Conservation (phyloP, 2,329 filamentous ascomycete genomes). For the Aspergillus sp. region DNA sequence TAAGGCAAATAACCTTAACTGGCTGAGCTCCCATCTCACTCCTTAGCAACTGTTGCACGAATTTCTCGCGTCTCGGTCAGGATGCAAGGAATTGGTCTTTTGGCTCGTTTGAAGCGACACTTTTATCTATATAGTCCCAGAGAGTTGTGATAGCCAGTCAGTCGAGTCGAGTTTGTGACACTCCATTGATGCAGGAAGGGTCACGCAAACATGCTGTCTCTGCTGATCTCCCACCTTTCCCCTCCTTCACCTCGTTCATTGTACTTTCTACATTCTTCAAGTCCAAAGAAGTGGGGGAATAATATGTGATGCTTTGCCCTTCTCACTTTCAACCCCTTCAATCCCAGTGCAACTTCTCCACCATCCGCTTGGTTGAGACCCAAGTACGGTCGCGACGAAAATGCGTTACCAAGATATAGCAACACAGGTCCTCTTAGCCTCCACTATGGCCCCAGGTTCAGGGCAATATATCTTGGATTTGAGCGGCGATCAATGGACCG, state of each 20-base stretch:
- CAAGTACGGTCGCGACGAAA: not conserved
- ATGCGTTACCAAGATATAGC: slow-evolving; percentile 28
- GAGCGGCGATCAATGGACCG: slow-evolving; percentile 49
- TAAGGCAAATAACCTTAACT: not conserved
- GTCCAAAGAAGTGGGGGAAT: not conserved
- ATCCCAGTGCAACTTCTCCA: too few relatives aligned
- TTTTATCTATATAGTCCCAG: not conserved
- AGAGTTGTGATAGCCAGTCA: not conserved
- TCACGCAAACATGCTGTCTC: not conserved
- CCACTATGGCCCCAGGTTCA: slow-evolving; percentile 17
- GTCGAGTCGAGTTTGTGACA: not conserved
- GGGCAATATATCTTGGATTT: slow-evolving; percentile 47
- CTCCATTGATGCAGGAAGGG: not conserved
- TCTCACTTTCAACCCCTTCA: not conserved
- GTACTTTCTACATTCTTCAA: not conserved
- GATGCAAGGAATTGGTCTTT: not conserved
- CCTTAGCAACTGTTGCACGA: not conserved
- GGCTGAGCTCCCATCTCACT: not conserved
- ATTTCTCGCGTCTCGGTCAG: not conserved
- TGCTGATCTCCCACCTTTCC: not conserved
- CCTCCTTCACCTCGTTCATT: not conserved
- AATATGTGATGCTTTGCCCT: not conserved
- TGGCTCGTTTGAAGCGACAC: not conserved
- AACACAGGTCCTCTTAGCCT: slow-evolving; percentile 24
- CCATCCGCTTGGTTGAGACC: not conserved